phyloP scores from a whole-genome alignment of 2,329 filamentous ascomycete species.

The Ophiostoma pallidulum region DNA sequence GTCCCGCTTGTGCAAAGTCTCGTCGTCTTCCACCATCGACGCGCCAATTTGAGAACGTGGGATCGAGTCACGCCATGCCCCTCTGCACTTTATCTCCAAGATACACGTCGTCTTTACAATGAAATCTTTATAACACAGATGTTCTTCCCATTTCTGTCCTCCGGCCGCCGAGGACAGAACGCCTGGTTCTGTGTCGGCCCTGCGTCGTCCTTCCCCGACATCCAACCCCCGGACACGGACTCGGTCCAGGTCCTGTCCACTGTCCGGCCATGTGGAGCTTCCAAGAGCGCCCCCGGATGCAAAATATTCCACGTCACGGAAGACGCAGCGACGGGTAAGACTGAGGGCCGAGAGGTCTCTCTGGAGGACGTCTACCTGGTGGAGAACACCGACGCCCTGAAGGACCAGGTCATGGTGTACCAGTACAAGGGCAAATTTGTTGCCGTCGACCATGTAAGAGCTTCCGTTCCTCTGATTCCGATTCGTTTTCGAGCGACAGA shows the following conservation, averaged over 20 bases:
- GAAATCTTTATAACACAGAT: too few species aligned
- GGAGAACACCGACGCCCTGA: slow-evolving; percentile 30
- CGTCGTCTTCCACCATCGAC: too few species aligned
- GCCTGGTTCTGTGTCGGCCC: slow-evolving; percentile 44
- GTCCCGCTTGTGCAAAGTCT: too few species aligned
- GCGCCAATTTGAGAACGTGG: too few species aligned
- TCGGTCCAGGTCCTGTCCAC: slow-evolving; percentile 25
- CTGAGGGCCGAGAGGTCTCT: slow-evolving; percentile 28
- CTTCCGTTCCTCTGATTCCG: too few species aligned
- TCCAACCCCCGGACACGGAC: slow-evolving; percentile 24
- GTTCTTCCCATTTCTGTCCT: slow-evolving; percentile 6
- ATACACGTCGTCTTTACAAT: too few species aligned
- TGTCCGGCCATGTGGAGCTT: slow-evolving; percentile 26
- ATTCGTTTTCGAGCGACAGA: too few species aligned
- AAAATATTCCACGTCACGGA: slow-evolving; percentile 46
- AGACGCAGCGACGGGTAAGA: slow-evolving; percentile 24
- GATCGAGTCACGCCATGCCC: too few species aligned
- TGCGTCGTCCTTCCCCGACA: slow-evolving; percentile 45
- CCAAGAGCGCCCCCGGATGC: slow-evolving; percentile 42
- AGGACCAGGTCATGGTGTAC: slow-evolving; percentile 57
- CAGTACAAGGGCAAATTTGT: slow-evolving; percentile 54
- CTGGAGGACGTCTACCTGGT: slow-evolving; percentile 22
- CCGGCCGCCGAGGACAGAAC: neutral
- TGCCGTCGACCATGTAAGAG: slow-evolving; percentile 56
- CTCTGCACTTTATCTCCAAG: too few species aligned